Conservation (phyloP, 2,329 filamentous ascomycete species). For the Xylariaceae sp. region DNA sequence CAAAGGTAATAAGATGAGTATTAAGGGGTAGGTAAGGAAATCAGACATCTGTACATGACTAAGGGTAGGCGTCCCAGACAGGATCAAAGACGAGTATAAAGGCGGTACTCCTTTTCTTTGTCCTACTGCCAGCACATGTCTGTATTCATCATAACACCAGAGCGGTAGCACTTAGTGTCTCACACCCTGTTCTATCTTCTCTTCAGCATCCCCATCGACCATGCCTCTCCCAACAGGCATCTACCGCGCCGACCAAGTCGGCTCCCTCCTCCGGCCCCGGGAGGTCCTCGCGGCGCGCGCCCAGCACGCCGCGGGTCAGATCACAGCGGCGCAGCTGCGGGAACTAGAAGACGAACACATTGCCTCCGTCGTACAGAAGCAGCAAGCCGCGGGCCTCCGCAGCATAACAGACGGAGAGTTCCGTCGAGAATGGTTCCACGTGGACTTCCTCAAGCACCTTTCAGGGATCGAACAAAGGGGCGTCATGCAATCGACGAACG, state of each 20-base stretch:
- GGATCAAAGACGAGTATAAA: no score
- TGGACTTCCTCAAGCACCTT: constrained; percentile 53
- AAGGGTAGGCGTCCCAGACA: no score
- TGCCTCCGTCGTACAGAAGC: constrained; percentile 42
- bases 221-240: constrained; percentile 40
- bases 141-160: background rate
- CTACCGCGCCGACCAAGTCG: constrained; percentile 52
- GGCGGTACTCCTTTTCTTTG: background rate
- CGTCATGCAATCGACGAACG: constrained; percentile 37
- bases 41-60: no score
- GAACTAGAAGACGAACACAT: constrained; percentile 48
- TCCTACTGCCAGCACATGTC: background rate
- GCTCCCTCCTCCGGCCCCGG: constrained; percentile 49
- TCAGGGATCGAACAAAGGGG: constrained; percentile 49
- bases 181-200: background rate
- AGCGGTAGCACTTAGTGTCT: background rate
- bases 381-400: constrained; percentile 44
- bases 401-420: constrained; percentile 54
- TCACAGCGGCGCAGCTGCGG: constrained; percentile 41
- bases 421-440: constrained; percentile 53
- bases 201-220: background rate
- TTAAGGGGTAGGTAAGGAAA: background rate
- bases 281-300: constrained; percentile 45
- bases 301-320: constrained; percentile 40
- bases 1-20: background rate